A percentile compares a stretch with the other conserved stretches of the same genome.
These are phyloP conservation scores for Cystobasidiaceae sp. DNA, from an alignment of 1,284 basidiomycete genomes.

Conservation along the genomic window DNA sequence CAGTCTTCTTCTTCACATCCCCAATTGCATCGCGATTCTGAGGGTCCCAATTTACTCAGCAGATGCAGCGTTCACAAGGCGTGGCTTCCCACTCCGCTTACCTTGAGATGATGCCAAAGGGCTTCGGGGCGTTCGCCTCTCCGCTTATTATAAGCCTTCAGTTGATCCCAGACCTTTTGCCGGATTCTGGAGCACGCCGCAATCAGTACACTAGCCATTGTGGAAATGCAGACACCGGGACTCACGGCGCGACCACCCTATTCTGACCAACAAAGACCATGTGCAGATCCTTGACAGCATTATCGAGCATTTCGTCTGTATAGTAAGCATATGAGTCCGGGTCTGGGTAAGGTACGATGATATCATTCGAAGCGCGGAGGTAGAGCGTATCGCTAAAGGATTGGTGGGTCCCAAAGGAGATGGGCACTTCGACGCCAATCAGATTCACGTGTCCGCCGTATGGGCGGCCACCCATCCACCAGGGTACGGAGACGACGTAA, in stretches of 20 bases:
- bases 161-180: conserved; percentile 15
- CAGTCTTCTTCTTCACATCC: conserved; percentile 15
- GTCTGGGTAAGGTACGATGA: conserved; percentile 2
- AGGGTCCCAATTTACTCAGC: neutral
- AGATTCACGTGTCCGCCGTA: neutral
- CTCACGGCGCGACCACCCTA: neutral
- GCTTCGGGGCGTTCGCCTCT: neutral
- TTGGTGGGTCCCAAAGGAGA: neutral
- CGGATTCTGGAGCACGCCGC: neutral
- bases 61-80: neutral
- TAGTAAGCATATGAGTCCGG: neutral
- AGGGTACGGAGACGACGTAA: neutral
- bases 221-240: neutral
- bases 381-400: neutral
- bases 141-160: conserved; percentile 9
- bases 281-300: neutral
- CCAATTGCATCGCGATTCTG: conserved; percentile 17
- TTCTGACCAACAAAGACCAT: neutral
- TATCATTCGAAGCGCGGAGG: neutral
- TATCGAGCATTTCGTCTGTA: neutral
- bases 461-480: neutral
- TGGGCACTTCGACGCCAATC: neutral
- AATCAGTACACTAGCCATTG: neutral
- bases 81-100: neutral
- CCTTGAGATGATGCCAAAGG: conserved; percentile 1